phyloP scores from a whole-genome alignment of 345 rosid genomes.

The Pelargonium nanum region DNA sequence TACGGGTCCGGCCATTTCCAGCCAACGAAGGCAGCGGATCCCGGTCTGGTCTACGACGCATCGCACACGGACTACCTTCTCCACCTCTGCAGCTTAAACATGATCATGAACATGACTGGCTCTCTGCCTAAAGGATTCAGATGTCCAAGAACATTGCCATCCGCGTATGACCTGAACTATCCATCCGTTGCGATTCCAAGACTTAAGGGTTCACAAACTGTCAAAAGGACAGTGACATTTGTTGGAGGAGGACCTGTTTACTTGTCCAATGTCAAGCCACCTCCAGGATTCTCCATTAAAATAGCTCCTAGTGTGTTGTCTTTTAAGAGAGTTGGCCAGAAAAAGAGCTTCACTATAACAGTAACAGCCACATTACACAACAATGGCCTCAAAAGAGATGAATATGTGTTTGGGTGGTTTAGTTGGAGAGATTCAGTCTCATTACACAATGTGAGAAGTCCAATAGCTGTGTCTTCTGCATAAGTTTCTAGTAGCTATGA shows the following conservation, averaged over 20 bases:
- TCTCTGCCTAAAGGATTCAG: slow-evolving; percentile 5
- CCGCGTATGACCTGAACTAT: slow-evolving; percentile 45
- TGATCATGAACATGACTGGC: slow-evolving; percentile 10
- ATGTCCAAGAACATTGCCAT: slow-evolving; percentile 28
- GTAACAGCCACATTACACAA: slow-evolving; percentile 11
- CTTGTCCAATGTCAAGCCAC: slow-evolving; percentile 26
- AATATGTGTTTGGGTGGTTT: slow-evolving; percentile 65
- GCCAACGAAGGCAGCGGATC: slow-evolving; percentile 54
- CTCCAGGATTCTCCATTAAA: slow-evolving; percentile 33
- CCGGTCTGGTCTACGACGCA: slow-evolving; percentile 75
- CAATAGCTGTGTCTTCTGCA: slow-evolving; percentile 46
- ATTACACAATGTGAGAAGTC: slow-evolving; percentile 52
- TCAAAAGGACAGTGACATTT: slow-evolving; percentile 62
- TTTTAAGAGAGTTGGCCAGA: slow-evolving; percentile 38
- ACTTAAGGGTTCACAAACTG: slow-evolving; percentile 19
- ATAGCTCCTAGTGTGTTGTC: slow-evolving; percentile 38
- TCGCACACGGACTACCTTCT: slow-evolving; percentile 42
- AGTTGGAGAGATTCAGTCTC: slow-evolving; percentile 46
- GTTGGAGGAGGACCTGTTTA: slow-evolving; percentile 40
- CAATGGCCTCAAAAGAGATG: slow-evolving; percentile 17
- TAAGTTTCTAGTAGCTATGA: not conserved
- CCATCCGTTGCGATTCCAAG: slow-evolving; percentile 51
- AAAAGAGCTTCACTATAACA: slow-evolving; percentile 40
- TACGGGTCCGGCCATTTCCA: slow-evolving; percentile 60
- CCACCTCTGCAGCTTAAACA: slow-evolving; percentile 40